A percentile compares a stretch with the other conserved stretches of the same genome.
These are phyloP conservation scores for Dendryphion nanum DNA, from an alignment of 2,329 filamentous ascomycete genomes.

Conservation along the genomic window DNA sequence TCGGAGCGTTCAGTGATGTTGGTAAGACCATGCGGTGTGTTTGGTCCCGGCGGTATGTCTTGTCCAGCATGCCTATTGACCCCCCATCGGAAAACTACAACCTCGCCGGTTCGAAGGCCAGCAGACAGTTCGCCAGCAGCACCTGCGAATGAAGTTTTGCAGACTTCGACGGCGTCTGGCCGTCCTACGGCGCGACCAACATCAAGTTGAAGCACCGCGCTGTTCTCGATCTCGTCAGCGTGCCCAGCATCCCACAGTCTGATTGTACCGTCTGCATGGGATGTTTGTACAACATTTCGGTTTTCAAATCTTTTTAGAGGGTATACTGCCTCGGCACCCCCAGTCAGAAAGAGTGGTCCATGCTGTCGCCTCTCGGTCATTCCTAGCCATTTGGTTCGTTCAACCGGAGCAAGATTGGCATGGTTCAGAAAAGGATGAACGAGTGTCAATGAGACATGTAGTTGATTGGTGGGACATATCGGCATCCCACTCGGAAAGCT, in stretches of 20 bases:
- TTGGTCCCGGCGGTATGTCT: slow-evolving; percentile 55
- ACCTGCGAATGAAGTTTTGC: slow-evolving; percentile 76
- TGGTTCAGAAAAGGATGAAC: slow-evolving; percentile 86
- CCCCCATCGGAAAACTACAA: slow-evolving; percentile 86
- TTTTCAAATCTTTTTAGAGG: slow-evolving; percentile 75
- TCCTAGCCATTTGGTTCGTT: slow-evolving; percentile 81
- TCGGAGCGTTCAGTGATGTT: slow-evolving; percentile 74
- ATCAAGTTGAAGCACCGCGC: slow-evolving; percentile 77
- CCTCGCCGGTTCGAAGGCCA: slow-evolving; percentile 78
- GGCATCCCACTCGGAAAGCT: slow-evolving; percentile 91
- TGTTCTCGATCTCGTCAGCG: slow-evolving; percentile 90
- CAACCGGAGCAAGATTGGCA: slow-evolving; percentile 69
- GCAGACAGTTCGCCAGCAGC: slow-evolving; percentile 80
- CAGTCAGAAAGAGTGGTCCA: slow-evolving; percentile 74
- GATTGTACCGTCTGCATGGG: slow-evolving; percentile 89
- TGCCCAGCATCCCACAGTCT: slow-evolving; percentile 91
- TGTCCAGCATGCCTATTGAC: slow-evolving; percentile 70
- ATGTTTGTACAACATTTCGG: slow-evolving; percentile 79
- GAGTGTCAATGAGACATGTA: slow-evolving; percentile 83
- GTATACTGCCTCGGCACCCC: slow-evolving; percentile 71
- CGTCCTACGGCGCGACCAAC: slow-evolving; percentile 77
- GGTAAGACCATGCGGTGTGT: slow-evolving; percentile 56
- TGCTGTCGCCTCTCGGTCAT: slow-evolving; percentile 81
- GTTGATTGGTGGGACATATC: slow-evolving; percentile 87
- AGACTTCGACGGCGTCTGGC: slow-evolving; percentile 74